Conservation (phyloP, 345 rosid genomes). For the Arabidopsis arenosa region DNA sequence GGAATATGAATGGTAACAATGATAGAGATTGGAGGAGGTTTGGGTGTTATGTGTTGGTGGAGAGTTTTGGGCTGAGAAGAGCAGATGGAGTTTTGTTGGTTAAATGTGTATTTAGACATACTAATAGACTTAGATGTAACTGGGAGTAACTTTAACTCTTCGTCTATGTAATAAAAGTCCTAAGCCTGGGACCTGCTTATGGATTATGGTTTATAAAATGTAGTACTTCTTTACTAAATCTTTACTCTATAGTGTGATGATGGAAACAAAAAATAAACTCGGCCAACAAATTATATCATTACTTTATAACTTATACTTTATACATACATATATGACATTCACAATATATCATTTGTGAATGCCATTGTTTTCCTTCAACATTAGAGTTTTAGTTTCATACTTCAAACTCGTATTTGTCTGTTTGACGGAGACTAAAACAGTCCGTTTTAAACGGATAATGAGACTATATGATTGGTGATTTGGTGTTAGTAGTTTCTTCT, state of each 20-base stretch:
- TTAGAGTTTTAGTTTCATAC: background rate
- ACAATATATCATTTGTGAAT: too few relatives aligned
- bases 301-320: too few relatives aligned
- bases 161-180: background rate
- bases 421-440: background rate
- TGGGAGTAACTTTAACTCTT: constrained; percentile 49
- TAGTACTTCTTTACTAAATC: too few relatives aligned
- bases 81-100: constrained; percentile 67
- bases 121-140: constrained; percentile 49
- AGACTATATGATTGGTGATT: background rate
- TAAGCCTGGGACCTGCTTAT: background rate
- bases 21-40: constrained; percentile 57
- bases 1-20: constrained; percentile 26
- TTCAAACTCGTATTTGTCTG: background rate
- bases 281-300: too few relatives aligned
- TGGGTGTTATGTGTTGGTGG: constrained; percentile 69
- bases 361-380: background rate
- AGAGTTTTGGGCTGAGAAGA: constrained; percentile 74
- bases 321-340: too few relatives aligned
- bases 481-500: background rate
- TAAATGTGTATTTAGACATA: constrained; percentile 60
- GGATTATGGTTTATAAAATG: too few relatives aligned
- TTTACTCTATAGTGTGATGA: too few relatives aligned
- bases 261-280: too few relatives aligned
- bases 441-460: too few relatives aligned